Conservation (phyloP, 2,329 filamentous ascomycete genomes). For the Taxawa tesnikishii region DNA sequence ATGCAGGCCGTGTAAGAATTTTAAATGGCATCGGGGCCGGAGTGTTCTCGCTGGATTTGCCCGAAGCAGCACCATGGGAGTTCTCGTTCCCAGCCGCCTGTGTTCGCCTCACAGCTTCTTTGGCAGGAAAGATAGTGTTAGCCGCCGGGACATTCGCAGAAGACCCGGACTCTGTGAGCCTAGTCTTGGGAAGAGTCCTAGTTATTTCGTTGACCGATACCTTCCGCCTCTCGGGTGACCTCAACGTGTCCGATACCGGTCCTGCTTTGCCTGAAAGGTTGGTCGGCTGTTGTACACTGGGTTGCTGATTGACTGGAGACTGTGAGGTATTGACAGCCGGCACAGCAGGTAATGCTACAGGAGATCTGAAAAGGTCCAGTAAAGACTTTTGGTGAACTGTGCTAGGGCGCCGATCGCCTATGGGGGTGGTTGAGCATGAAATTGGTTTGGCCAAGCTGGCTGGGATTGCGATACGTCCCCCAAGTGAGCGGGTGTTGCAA, state of each 20-base stretch:
- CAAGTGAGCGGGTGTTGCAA: background rate
- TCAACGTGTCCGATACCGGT: slow-evolving; percentile 1
- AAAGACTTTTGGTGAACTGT: slow-evolving; percentile 32
- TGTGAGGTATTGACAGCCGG: slow-evolving; percentile 1
- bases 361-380: slow-evolving; percentile 30
- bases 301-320: slow-evolving; percentile 13
- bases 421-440: no score
- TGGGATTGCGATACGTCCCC: background rate
- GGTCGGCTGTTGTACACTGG: slow-evolving; percentile 4
- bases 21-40: slow-evolving; percentile 1
- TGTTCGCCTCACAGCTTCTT: slow-evolving; percentile 7
- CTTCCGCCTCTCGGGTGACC: slow-evolving; percentile 9
- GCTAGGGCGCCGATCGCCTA: slow-evolving; percentile 13
- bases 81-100: background rate
- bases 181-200: slow-evolving; percentile 15
- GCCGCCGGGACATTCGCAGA: slow-evolving; percentile 2
- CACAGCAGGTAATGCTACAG: slow-evolving; percentile 14
- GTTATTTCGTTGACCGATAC: slow-evolving; percentile 21
- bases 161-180: slow-evolving; percentile 8
- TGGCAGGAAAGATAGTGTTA: slow-evolving; percentile 5
- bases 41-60: background rate
- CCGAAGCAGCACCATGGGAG: background rate
- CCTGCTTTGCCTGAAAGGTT: slow-evolving; percentile 1
- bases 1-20: slow-evolving; percentile 8
- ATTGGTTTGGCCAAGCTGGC: background rate